A percentile compares a stretch with the other conserved stretches of the same genome.
These are phyloP conservation scores for Tulasnella sp. DNA, from an alignment of 768 basidiomycete genomes.

Conservation along the genomic window DNA sequence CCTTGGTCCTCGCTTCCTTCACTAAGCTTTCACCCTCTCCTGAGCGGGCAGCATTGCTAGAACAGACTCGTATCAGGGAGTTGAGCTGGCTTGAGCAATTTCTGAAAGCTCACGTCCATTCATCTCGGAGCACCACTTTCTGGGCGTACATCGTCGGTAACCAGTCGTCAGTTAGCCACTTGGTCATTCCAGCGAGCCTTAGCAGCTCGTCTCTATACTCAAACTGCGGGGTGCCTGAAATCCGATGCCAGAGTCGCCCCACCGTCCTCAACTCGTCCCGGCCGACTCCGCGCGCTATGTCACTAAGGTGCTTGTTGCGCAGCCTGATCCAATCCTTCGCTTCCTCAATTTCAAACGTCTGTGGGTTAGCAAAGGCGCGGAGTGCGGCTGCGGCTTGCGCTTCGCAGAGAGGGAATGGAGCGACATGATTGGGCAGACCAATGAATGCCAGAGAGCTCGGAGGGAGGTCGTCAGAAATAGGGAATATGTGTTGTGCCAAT, in stretches of 20 bases:
- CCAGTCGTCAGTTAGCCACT: constrained; percentile 49
- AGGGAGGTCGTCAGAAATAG: constrained; percentile 48
- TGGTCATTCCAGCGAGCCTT: constrained; percentile 45
- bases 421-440: constrained; percentile 55
- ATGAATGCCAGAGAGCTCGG: constrained; percentile 59
- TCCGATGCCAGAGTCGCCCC: constrained; percentile 55
- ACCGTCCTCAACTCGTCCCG: constrained; percentile 42
- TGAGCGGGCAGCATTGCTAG: not conserved
- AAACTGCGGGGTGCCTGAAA: constrained; percentile 55
- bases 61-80: not conserved
- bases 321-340: constrained; percentile 52
- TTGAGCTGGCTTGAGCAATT: not conserved
- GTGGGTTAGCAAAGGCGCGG: constrained; percentile 51
- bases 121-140: constrained; percentile 48
- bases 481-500: constrained; percentile 66
- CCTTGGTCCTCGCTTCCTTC: not conserved
- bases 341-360: constrained; percentile 46
- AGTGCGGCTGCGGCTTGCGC: constrained; percentile 66
- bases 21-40: not conserved
- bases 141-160: constrained; percentile 53
- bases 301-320: constrained; percentile 41
- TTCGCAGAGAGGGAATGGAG: constrained; percentile 75
- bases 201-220: constrained; percentile 61
- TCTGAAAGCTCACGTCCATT: constrained; percentile 46
- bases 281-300: constrained; percentile 12